These are phyloP conservation scores for Hydrangea macrophylla DNA, from an alignment of 148 eudicot species.

Conservation along the genomic window DNA sequence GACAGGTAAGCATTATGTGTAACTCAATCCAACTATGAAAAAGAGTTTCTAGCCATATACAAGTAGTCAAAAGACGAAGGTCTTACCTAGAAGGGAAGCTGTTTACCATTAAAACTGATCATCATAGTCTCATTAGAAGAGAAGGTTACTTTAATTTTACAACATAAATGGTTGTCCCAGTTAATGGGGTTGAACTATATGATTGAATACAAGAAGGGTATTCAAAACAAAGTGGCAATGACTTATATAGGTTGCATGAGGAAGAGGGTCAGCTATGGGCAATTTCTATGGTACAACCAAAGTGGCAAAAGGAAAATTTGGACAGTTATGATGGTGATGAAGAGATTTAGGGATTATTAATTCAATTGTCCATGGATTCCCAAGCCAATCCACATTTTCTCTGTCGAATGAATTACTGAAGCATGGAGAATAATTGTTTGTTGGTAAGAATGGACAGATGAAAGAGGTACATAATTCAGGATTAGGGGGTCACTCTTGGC, in stretches of 20 bases:
- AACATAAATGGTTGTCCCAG: no score
- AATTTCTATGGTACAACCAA: background rate
- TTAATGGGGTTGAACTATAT: no score
- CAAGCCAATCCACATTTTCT: background rate
- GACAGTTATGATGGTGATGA: background rate
- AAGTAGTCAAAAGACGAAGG: no score
- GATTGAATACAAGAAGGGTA: no score
- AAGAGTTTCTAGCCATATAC: no score
- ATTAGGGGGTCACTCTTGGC: background rate
- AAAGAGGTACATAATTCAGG: background rate
- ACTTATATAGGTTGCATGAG: background rate
- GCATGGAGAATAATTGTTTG: background rate
- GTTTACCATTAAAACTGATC: no score
- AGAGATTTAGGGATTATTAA: no score
- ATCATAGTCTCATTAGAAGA: no score
- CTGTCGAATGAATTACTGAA: background rate
- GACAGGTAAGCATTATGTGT: no score
- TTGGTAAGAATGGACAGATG: background rate
- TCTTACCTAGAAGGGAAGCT: no score
- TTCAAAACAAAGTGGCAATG: background rate
- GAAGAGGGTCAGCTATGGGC: background rate
- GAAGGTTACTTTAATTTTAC: no score
- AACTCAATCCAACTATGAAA: no score
- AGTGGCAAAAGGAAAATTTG: background rate
- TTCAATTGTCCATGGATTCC: background rate